Conservation (phyloP, 75 land plant genomes). For the Pseudotsuga menziesii region DNA sequence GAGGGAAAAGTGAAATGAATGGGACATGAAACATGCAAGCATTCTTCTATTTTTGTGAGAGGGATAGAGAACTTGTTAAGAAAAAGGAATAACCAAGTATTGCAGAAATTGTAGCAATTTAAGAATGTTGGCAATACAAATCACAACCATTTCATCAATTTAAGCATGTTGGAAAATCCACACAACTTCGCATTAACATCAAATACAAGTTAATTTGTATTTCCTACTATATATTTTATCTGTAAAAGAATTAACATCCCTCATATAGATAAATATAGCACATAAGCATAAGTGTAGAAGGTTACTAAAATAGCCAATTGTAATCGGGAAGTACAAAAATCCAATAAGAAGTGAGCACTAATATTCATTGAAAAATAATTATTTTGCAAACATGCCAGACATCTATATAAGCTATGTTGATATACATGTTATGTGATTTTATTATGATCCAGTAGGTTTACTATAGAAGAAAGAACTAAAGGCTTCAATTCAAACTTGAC, state of each 20-base stretch:
- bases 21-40: too few relatives aligned
- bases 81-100: too few relatives aligned
- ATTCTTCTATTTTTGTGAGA: too few relatives aligned
- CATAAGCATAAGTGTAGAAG: neutral
- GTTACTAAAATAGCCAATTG: neutral
- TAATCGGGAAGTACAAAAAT: neutral
- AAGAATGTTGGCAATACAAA: constrained; percentile 8
- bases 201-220: neutral
- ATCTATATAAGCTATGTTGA: neutral
- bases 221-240: neutral
- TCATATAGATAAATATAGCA: neutral
- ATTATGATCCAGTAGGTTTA: neutral
- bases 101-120: too few relatives aligned
- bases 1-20: too few relatives aligned
- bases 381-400: neutral
- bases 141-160: neutral
- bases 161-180: neutral
- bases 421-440: neutral
- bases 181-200: neutral
- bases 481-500: neutral
- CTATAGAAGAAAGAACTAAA: neutral
- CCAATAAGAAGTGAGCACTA: neutral
- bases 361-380: neutral
- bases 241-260: neutral
- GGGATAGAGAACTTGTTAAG: too few relatives aligned